These are phyloP conservation scores for Wickerhamiella hasegawae DNA, from an alignment of 805 yeast genomes.

Conservation along the genomic window DNA sequence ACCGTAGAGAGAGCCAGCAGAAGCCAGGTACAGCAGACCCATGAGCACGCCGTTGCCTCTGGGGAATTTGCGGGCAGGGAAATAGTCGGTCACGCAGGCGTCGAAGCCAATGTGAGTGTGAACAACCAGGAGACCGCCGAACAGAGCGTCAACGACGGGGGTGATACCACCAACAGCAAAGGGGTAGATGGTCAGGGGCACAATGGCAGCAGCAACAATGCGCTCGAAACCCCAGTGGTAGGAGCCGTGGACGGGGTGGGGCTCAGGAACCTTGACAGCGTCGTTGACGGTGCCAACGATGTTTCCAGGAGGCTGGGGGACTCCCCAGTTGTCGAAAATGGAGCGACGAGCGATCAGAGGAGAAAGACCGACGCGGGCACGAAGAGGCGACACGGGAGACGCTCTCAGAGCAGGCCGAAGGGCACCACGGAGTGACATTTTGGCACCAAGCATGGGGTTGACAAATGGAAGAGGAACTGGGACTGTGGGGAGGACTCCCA, in stretches of 20 bases:
- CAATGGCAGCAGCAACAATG: slow-evolving; percentile 45
- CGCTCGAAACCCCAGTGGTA: slow-evolving; percentile 91
- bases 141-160: slow-evolving; percentile 55
- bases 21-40: slow-evolving; percentile 54
- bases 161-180: slow-evolving; percentile 56
- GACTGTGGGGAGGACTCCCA: too few relatives aligned
- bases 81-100: slow-evolving; percentile 84
- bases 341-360: slow-evolving; percentile 8
- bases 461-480: too few relatives aligned
- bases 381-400: too few relatives aligned
- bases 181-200: slow-evolving; percentile 67
- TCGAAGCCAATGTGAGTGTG: slow-evolving; percentile 81
- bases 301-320: slow-evolving; percentile 78
- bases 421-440: background rate
- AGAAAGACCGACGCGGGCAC: background rate
- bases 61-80: slow-evolving; percentile 77
- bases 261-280: slow-evolving; percentile 52
- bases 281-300: slow-evolving; percentile 91
- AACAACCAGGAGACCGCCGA: slow-evolving; percentile 48
- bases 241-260: slow-evolving; percentile 59
- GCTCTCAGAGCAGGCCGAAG: background rate
- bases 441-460: too few relatives aligned
- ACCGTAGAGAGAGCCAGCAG: slow-evolving; percentile 59
- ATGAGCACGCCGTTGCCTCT: slow-evolving; percentile 53
- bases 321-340: slow-evolving; percentile 19